Base-by-base conservation (phyloP, 2,329 filamentous ascomycete species). In the Fusarium coffeatum region DNA sequence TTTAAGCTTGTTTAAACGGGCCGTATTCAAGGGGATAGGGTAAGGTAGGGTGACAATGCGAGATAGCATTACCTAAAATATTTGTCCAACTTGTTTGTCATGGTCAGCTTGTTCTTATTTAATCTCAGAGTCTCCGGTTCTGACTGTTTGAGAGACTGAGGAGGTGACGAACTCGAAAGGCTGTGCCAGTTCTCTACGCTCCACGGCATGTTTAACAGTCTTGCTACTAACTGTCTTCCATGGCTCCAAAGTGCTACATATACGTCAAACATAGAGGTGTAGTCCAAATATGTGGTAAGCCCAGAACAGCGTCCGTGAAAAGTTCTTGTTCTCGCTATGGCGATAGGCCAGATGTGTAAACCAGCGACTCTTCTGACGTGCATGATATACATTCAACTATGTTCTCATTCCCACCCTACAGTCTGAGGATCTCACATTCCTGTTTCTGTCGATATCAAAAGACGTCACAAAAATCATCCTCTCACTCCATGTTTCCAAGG, bases 1-100 rank as follows among this genome's bases (percentile, higher is more conserved):
- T 34, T 65, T 64, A 64, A 65, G 62, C 46, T 64, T 64, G 51
- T 64, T 64, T 51, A 13, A n/a, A 41, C 40, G 59, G 62, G 27
- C 53, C 62, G 51, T 59, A 51, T 34, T 50, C 11, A 15, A 64
- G 32, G 28, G 8, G n/a, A 53, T 18, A 57, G 22, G 49, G 51
- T 23, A 18, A 30, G 27, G 37, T 18, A 22, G 27, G 34, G 37
- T 37, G 1, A 25, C 7, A 63, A 27, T 8, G 22, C 8, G 27
- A 47, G 16, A 46, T 25, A 23, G 34, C 20, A 32, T 40, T 45
- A 41, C 28, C 6, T 58, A 53, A 53, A 53, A 23, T 27, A 42
- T 50, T 50, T 64, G 40, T 41, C 30, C 27, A 13, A 18, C 12
- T 5, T 40, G 15, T 25, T 2, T n/a, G 5, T 22, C 6, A 18